These are phyloP conservation scores for Tolypocladium guangdongense DNA, from an alignment of 2,329 filamentous ascomycete species.

Conservation along the genomic window DNA sequence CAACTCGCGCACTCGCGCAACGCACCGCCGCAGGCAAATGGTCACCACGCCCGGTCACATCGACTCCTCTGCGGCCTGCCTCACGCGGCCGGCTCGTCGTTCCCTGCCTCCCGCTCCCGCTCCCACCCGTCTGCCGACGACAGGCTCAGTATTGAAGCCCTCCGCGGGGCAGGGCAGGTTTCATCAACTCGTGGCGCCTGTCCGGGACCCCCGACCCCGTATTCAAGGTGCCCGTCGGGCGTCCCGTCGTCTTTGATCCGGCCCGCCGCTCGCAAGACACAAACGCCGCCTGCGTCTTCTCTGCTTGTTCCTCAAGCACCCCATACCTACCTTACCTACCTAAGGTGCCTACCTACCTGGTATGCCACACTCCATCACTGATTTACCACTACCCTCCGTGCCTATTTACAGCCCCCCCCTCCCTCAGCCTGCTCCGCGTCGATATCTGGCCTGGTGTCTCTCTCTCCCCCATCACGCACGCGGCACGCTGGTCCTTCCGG, in stretches of 20 bases:
- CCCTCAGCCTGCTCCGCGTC: background rate
- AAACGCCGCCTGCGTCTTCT: slow-evolving; percentile 1
- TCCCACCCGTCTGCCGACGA: background rate
- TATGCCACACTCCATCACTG: too few species aligned
- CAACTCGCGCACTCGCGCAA: background rate
- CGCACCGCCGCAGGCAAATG: background rate
- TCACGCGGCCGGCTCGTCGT: background rate
- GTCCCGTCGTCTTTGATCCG: slow-evolving; percentile 4
- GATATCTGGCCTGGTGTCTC: background rate
- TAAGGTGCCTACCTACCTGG: too few species aligned
- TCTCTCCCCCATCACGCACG: background rate
- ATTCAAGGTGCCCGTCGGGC: slow-evolving; percentile 6
- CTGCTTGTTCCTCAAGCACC: background rate
- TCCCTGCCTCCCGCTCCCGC: background rate
- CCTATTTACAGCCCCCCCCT: background rate
- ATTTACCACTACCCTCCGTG: too few species aligned
- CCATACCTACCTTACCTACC: too few species aligned
- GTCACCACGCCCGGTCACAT: background rate
- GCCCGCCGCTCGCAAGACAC: background rate
- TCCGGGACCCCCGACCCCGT: background rate
- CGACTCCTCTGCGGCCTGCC: background rate
- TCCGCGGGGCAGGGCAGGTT: background rate
- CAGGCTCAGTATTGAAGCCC: background rate
- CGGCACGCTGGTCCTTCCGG: background rate
- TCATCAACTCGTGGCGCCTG: background rate